Percentiles rank a stretch among this genome's conserved stretches.
Evolutionary conservation across 2,329 filamentous ascomycete genomes (phyloP).

Genomic region (Paecilomyces variotii): DNA sequence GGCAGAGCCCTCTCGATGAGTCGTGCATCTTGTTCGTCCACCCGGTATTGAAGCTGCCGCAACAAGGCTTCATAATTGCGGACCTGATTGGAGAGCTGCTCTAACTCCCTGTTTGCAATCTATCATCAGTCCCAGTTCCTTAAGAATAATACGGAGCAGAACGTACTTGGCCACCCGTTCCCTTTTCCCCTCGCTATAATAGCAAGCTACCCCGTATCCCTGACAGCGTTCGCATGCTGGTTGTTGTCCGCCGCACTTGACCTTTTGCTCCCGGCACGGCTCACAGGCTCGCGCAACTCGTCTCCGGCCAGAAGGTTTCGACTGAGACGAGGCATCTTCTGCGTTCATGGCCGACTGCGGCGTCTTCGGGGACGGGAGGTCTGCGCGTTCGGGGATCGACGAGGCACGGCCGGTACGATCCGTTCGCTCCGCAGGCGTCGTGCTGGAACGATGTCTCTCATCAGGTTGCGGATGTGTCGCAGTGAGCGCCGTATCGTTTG

Average conservation of each 20-base stretch:
- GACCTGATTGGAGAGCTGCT: conserved; percentile 29
- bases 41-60: conserved; percentile 23
- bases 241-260: conserved; percentile 39
- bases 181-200: conserved; percentile 37
- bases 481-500: background rate
- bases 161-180: conserved; percentile 36
- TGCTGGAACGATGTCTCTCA: background rate
- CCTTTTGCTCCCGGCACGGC: conserved; percentile 38
- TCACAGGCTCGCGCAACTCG: conserved; percentile 35
- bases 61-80: conserved; percentile 28
- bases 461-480: background rate
- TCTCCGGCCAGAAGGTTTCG: conserved; percentile 2
- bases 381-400: background rate
- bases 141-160: conserved; percentile 2
- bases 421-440: background rate
- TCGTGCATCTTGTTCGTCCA: conserved; percentile 24
- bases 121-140: conserved; percentile 5
- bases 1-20: conserved; percentile 26
- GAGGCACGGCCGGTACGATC: background rate
- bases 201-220: conserved; percentile 32
- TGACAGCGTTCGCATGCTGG: conserved; percentile 36
- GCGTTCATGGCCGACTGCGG: background rate
- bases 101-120: conserved; percentile 25
- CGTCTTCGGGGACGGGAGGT: background rate
- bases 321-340: background rate